Conservation (phyloP, 495 filamentous ascomycete species). For the Aspergillus baeticus region DNA sequence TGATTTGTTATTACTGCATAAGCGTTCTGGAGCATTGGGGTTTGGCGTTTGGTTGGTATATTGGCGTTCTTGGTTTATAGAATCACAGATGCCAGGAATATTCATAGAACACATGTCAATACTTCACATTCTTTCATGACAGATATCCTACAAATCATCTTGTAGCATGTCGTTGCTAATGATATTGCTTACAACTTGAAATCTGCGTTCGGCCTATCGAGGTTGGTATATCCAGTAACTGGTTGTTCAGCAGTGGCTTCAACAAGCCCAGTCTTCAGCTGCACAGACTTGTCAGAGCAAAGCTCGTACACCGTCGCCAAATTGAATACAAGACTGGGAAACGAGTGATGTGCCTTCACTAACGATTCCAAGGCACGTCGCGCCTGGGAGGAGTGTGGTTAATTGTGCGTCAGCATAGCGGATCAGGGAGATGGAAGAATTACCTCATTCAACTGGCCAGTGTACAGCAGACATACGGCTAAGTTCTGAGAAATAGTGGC, state of each 20-base stretch:
- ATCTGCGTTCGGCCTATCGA: conserved; percentile 70
- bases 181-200: conserved; percentile 66
- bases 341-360: conserved; percentile 58
- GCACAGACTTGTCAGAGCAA: conserved; percentile 71
- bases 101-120: conserved; percentile 15
- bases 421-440: conserved; percentile 11
- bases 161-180: background rate
- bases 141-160: background rate
- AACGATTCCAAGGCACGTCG: conserved; percentile 62
- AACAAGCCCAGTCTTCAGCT: conserved; percentile 66
- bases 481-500: conserved; percentile 71
- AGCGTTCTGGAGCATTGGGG: conserved; percentile 17
- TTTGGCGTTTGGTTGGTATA: conserved; percentile 16
- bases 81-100: conserved; percentile 5
- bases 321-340: conserved; percentile 82
- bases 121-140: background rate
- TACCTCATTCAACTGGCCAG: conserved; percentile 72
- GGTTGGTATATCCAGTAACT: conserved; percentile 46
- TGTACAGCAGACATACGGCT: conserved; percentile 80
- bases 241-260: conserved; percentile 61
- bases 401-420: background rate
- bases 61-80: background rate
- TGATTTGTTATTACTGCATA: conserved; percentile 3
- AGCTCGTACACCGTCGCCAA: conserved; percentile 89
- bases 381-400: conserved; percentile 40